Evolutionary conservation across 495 filamentous ascomycete species (phyloP), one percentile per base, ranked within the genome.

Genomic region (Penicillium silybi): DNA sequence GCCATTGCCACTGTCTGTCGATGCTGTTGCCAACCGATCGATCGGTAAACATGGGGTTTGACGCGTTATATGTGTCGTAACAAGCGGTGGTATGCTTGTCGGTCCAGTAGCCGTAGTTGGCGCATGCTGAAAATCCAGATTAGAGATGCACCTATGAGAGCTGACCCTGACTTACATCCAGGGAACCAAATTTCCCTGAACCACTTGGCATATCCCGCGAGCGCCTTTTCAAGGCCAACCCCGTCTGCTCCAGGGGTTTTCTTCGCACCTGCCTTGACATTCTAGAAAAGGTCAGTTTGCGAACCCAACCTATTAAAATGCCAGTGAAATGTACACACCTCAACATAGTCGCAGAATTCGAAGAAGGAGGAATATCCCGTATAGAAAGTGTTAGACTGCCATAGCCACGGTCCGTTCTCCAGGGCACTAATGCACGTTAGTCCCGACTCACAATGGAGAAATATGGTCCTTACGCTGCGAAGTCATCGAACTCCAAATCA

Each of bases 1-100:
- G 71, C 82, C 80, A 86, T 52, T 72, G 64, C 84, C 83, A 88
- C 52, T 86, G 84, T 13, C 80, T 68, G 64, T 86, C 70, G 39
- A 66, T 58, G 6, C 54, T 53, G 62, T 86, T 86, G 53, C 46
- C 46, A 0, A 79, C 72, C 1, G 71, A 65, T 15, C 69, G 59
- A 53, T 88, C 82, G 26, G 78, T 78, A 65, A 76, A 88, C 11
- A 80, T 54, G 15, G 76, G 71, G 61, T 76, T 85, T 41, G 71
- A 72, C 4, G 77, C 64, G 59, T 88, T 80, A 54, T 81, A 70
- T 1, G 73, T 79, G 62, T 85, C 69, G 61, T 79, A 78, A 65
- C 85, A 88, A 1, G 62, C 75, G 27, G 73, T 76, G 51, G 75
- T 74, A 44, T 61, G 59, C 10, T 61, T 47, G 49, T 73, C 71